Evolutionary conservation across 805 yeast genomes (phyloP), one percentile per base, ranked within the genome.

Genomic region (Starmerella scarabaei): DNA sequence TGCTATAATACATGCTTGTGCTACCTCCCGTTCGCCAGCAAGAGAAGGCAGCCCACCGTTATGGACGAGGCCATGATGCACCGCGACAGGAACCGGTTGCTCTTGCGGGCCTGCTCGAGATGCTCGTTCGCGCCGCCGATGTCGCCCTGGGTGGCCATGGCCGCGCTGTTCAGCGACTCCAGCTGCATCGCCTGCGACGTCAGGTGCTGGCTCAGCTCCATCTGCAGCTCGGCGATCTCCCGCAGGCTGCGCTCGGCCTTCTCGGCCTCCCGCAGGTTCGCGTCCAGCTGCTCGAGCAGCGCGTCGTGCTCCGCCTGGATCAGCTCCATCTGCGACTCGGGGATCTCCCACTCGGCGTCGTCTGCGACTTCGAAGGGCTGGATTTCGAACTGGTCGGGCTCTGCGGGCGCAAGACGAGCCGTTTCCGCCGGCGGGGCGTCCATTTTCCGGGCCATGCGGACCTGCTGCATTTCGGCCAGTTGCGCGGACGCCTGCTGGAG

Each of bases 181-280:
- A 85, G 79, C 55, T 72, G 76, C 38, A 78, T 79, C 5, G 79
- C 73, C 59, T 85, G 96, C 1, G 72, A 58, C 19, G 73, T 72
- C 35, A 85, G 64, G 55, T 86, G 93, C 40, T 76, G 65, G 11
- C 82, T 69, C 39, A 85, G 64, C 53, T 82, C 91, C 19, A 76
- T 66, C 53, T 85, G 88, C 45, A 86, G 58, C 40, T 76, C 72
- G 1, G 85, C 70, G 32, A 86, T 77, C 53, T 83, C 94, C 17
- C 52, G 50, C 49, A 64, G 53, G 21, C 66, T 59, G 48, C 52
- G 53, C 45, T 63, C 68, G 2, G 66, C 67, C 29, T 51, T 51
- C 31, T 55, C 51, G 3, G 64, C 65, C 42, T 62, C 58, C 32
- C 55, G 58, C 16, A 61, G 53, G 8, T 60, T 54, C 15, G 54